Conservation (phyloP, 352 stramenopile species). For the Blastocystis sp. region DNA sequence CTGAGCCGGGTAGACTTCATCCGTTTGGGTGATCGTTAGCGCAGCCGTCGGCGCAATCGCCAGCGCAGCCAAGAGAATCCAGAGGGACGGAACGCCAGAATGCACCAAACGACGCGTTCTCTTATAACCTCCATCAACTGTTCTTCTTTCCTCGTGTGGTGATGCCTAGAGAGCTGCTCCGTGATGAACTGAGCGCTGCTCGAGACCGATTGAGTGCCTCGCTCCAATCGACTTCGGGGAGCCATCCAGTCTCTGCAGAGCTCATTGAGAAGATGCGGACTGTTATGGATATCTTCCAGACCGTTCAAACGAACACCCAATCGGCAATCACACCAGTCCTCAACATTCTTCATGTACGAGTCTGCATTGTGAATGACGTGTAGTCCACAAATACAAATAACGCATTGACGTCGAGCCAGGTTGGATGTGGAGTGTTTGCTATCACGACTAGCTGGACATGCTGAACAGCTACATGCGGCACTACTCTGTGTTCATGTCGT, state of each 20-base stretch:
- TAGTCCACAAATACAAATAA: too few species aligned
- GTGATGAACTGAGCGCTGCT: not conserved
- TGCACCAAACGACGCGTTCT: not conserved
- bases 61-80: not conserved
- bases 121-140: not conserved
- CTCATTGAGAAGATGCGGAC: not conserved
- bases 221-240: not conserved
- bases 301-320: not conserved
- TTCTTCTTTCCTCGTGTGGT: not conserved
- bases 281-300: not conserved
- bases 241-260: not conserved
- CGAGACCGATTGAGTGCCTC: not conserved
- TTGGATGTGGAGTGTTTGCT: too few species aligned
- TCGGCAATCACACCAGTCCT: too few species aligned
- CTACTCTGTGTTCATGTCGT: not conserved
- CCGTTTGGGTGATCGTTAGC: not conserved
- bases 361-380: too few species aligned
- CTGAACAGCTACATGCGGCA: not conserved
- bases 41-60: not conserved
- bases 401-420: too few species aligned
- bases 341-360: too few species aligned
- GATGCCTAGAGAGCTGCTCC: not conserved
- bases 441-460: not conserved
- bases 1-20: not conserved
- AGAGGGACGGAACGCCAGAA: not conserved